Percentiles rank a stretch among this genome's conserved stretches.
Conservation (phyloP, 164 flowering plant species). For the Taxillus chinensis region DNA sequence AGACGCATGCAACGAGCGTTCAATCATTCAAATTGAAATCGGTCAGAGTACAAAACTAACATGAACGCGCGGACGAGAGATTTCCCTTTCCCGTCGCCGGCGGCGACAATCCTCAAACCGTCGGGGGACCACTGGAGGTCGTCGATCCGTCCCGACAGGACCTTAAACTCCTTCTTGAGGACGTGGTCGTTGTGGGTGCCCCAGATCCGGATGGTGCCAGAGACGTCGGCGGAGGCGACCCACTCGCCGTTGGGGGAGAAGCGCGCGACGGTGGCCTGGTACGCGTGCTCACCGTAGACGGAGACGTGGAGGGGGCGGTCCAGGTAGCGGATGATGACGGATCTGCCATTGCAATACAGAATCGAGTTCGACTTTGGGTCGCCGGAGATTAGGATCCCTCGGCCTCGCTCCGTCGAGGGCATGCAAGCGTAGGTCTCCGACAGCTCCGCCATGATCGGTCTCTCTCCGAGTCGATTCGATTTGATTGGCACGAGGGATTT, state of each 20-base stretch:
- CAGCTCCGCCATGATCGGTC: constrained; percentile 30
- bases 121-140: constrained; percentile 97
- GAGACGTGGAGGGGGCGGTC: constrained; percentile 60
- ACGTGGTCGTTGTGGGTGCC: constrained; percentile 64
- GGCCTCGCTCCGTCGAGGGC: constrained; percentile 89
- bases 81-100: constrained; percentile 93
- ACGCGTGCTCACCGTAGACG: constrained; percentile 80
- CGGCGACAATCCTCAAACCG: constrained; percentile 74
- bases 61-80: constrained; percentile 87
- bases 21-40: too few species aligned
- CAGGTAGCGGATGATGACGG: constrained; percentile 70
- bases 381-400: constrained; percentile 87
- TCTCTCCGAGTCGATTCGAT: not conserved
- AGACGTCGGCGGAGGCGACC: constrained; percentile 95
- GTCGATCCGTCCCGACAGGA: constrained; percentile 85
- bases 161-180: constrained; percentile 79
- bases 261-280: constrained; percentile 82
- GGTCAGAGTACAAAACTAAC: constrained; percentile 26
- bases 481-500: not conserved
- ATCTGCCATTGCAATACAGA: constrained; percentile 81
- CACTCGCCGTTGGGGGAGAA: constrained; percentile 97
- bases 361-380: constrained; percentile 64
- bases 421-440: constrained; percentile 76
- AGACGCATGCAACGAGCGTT: too few species aligned
- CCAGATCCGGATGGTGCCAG: constrained; percentile 92